Percentiles rank a stretch among this genome's conserved stretches.
These are phyloP conservation scores for Populus simonii DNA, from an alignment of 345 rosid species.

Conservation along the genomic window DNA sequence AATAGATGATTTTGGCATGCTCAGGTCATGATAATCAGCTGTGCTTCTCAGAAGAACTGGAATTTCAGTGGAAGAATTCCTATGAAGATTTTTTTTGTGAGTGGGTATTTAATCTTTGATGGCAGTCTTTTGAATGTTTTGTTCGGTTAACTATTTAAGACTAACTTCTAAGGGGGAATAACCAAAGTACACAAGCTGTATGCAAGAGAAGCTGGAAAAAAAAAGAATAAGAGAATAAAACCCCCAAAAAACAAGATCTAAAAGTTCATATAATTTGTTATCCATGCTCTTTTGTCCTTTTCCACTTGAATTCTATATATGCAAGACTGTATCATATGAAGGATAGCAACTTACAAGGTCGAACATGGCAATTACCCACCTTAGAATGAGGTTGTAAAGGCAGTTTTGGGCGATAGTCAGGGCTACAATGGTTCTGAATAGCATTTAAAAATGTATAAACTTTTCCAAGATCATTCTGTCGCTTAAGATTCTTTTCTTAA, in stretches of 20 bases:
- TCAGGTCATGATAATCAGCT: slow-evolving; percentile 48
- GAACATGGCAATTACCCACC: background rate
- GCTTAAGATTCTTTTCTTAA: background rate
- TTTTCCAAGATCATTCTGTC: background rate
- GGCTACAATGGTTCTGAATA: background rate
- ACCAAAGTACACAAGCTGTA: background rate
- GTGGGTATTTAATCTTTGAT: slow-evolving; percentile 19
- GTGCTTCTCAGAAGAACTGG: slow-evolving; percentile 40
- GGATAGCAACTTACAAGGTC: background rate
- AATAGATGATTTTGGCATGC: slow-evolving; percentile 10
- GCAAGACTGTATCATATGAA: background rate
- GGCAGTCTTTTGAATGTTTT: background rate
- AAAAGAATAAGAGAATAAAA: background rate
- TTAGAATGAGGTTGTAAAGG: background rate
- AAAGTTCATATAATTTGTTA: background rate
- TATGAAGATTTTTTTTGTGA: slow-evolving; percentile 51
- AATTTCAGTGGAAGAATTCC: slow-evolving; percentile 35
- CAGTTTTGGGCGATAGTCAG: background rate
- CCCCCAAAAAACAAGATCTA: background rate
- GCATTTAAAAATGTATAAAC: background rate
- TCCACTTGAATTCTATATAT: background rate
- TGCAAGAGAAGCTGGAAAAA: background rate
- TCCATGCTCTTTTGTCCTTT: background rate
- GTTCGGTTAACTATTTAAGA: background rate
- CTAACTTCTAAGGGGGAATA: background rate